phyloP scores from a whole-genome alignment of 1,284 basidiomycete genomes.

The Heterobasidion annosum region DNA sequence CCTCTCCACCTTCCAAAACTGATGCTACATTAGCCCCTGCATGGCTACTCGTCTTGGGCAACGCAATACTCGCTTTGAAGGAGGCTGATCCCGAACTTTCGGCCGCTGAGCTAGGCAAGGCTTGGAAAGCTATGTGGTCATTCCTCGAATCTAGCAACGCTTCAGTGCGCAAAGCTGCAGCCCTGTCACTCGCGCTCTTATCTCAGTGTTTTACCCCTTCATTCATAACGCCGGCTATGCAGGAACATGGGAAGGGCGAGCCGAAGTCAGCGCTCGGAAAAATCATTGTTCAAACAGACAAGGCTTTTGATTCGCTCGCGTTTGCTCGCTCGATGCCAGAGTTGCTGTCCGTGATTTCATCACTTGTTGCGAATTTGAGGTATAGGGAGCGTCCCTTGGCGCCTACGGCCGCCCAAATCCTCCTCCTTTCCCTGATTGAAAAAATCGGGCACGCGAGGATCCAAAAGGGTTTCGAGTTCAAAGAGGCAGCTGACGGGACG shows the following conservation, averaged over 20 bases:
- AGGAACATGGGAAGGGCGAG: conserved; percentile 32
- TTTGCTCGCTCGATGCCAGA: conserved; percentile 68
- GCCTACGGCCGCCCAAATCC: conserved; percentile 60
- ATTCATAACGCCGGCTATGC: conserved; percentile 45
- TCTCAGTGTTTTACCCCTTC: conserved; percentile 63
- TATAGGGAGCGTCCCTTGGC: conserved; percentile 26
- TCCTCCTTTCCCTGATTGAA: conserved; percentile 69
- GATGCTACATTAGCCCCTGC: conserved; percentile 54
- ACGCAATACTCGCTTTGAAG: conserved; percentile 55
- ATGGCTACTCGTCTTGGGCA: conserved; percentile 70
- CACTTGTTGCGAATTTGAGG: conserved; percentile 39
- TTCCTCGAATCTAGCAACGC: conserved; percentile 59
- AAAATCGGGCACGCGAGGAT: conserved; percentile 71
- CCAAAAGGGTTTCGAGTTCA: conserved; percentile 83
- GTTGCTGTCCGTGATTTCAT: conserved; percentile 53
- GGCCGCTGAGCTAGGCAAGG: conserved; percentile 45
- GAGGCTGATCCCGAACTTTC: conserved; percentile 38
- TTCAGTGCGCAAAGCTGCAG: conserved; percentile 51
- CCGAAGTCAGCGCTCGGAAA: conserved; percentile 49
- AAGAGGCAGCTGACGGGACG: conserved; percentile 80
- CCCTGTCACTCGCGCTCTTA: conserved; percentile 53
- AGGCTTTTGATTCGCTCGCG: conserved; percentile 62
- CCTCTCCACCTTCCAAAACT: conserved; percentile 63
- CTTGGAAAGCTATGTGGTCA: conserved; percentile 73
- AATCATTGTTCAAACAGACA: conserved; percentile 53